Conservation (phyloP, 805 yeast species). For the Ogataea salicorniae region DNA sequence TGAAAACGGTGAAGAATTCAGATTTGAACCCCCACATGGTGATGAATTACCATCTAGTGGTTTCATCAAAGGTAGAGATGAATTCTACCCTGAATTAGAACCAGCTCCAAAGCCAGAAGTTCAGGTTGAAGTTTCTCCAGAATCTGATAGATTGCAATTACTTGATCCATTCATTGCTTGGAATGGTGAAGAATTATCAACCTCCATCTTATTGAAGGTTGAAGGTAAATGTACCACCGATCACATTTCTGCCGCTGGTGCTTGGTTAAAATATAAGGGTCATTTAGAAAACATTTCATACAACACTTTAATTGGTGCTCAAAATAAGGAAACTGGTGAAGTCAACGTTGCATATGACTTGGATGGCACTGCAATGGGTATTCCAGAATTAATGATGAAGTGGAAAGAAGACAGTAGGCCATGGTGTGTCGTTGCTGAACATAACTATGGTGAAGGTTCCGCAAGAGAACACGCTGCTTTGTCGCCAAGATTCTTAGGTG, state of each 20-base stretch:
- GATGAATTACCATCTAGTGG: constrained; percentile 87
- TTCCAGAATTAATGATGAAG: constrained; percentile 95
- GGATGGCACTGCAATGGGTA: constrained; percentile 70
- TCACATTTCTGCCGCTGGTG: constrained; percentile 98
- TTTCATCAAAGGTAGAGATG: constrained; percentile 76
- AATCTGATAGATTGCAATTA: constrained; percentile 87
- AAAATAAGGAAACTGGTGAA: constrained; percentile 94
- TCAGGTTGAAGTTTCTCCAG: constrained; percentile 57
- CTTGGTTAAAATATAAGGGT: constrained; percentile 97
- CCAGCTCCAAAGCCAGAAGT: constrained; percentile 53
- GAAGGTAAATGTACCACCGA: constrained; percentile 99
- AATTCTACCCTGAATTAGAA: constrained; percentile 51
- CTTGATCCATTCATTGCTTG: constrained; percentile 85
- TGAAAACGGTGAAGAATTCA: constrained; percentile 85
- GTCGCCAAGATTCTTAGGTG: constrained; percentile 92
- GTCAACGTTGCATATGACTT: constrained; percentile 86
- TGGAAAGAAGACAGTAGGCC: constrained; percentile 84
- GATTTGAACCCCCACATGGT: constrained; percentile 82
- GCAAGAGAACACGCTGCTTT: constrained; percentile 99
- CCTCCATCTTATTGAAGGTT: constrained; percentile 78
- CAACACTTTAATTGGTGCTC: constrained; percentile 95
- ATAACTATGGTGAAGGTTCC: constrained; percentile 98
- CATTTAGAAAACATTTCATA: constrained; percentile 93
- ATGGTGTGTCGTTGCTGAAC: constrained; percentile 96
- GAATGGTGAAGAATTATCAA: constrained; percentile 77